phyloP scores from a whole-genome alignment of 2,329 filamentous ascomycete species.

The Emergomyces pasteurianus region DNA sequence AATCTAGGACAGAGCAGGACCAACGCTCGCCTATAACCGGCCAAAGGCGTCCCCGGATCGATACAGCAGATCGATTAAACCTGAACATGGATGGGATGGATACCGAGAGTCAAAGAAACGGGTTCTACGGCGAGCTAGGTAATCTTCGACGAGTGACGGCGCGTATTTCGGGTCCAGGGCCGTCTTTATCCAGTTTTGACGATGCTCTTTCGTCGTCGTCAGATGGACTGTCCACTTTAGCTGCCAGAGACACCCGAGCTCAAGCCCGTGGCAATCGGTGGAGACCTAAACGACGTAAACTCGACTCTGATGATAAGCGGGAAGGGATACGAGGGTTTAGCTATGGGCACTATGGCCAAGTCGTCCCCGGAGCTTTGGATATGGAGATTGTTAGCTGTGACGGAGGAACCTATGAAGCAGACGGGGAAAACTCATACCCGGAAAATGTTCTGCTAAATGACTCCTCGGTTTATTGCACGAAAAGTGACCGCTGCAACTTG shows the following conservation, averaged over 20 bases:
- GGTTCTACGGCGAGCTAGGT: background rate
- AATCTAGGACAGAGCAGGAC: background rate
- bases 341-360: conserved; percentile 80
- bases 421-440: conserved; percentile 47
- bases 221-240: conserved; percentile 1
- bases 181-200: conserved; percentile 16
- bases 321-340: conserved; percentile 46
- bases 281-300: conserved; percentile 54
- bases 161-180: conserved; percentile 12
- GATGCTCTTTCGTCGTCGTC: conserved; percentile 3
- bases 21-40: background rate
- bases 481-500: conserved; percentile 77
- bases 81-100: background rate
- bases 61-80: background rate
- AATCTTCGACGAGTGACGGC: conserved; percentile 10
- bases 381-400: conserved; percentile 90
- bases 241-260: conserved; percentile 9
- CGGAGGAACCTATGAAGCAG: conserved; percentile 54
- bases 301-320: conserved; percentile 50
- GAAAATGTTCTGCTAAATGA: conserved; percentile 80
- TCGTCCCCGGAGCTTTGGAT: conserved; percentile 65
- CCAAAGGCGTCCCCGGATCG: background rate
- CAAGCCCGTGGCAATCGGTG: conserved; percentile 32
- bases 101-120: background rate
- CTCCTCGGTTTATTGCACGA: conserved; percentile 77